These are phyloP conservation scores for Penstemon newberryi DNA, from an alignment of 257 asterid genomes.

Conservation along the genomic window DNA sequence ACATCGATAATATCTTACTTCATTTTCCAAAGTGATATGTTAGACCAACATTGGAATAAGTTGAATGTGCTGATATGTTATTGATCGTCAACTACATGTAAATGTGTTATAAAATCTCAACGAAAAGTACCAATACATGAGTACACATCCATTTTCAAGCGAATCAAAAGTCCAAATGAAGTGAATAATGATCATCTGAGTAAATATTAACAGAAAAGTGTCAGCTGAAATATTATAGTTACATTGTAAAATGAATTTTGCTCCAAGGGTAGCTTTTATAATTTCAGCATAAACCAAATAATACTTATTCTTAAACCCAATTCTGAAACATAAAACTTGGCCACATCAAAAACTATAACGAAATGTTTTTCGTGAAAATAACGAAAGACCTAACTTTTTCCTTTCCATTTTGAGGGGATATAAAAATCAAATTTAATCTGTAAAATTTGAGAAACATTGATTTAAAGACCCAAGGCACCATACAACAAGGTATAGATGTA, in stretches of 20 bases:
- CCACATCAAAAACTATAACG: background rate
- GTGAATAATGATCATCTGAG: too few relatives aligned
- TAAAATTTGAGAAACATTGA: background rate
- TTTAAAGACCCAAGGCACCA: background rate
- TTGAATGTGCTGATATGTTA: background rate
- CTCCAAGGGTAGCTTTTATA: background rate
- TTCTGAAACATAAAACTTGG: background rate
- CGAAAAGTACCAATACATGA: background rate
- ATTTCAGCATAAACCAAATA: constrained; percentile 2
- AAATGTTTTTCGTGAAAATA: background rate
- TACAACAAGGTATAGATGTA: background rate
- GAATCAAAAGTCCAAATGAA: too few relatives aligned
- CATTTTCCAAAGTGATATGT: constrained; percentile 8
- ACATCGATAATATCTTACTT: background rate
- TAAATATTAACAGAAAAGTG: too few relatives aligned
- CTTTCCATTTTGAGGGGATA: background rate
- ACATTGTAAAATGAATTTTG: background rate
- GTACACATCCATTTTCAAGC: background rate
- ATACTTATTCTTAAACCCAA: constrained; percentile 7
- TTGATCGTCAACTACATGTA: constrained; percentile 1
- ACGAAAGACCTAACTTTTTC: background rate
- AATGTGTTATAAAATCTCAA: constrained; percentile 3
- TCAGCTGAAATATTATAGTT: too few relatives aligned
- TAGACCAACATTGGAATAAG: background rate
- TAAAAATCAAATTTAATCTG: background rate